Conservation (phyloP, 345 rosid genomes). For the Citrus australasica region DNA sequence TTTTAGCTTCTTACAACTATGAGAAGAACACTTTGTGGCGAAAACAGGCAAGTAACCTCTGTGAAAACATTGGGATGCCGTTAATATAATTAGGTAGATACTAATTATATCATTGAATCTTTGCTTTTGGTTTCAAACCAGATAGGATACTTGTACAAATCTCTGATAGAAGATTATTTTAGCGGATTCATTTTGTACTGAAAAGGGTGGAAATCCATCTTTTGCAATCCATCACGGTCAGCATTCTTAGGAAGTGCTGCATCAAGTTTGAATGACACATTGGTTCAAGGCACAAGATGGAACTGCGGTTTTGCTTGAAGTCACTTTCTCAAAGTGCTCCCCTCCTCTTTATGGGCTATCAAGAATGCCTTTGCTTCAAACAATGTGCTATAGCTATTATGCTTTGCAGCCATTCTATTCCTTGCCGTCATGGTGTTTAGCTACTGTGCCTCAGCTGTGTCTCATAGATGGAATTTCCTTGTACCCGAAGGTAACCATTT, state of each 20-base stretch:
- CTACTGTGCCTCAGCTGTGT: conserved; percentile 26
- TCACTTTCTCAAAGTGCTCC: conserved; percentile 20
- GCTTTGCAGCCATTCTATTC: conserved; percentile 20
- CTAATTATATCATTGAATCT: background rate
- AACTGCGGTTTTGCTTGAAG: conserved; percentile 23
- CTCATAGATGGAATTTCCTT: conserved; percentile 20
- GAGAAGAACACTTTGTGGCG: conserved; percentile 16
- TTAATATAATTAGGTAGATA: background rate
- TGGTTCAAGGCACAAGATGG: conserved; percentile 31
- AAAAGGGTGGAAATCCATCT: conserved; percentile 27
- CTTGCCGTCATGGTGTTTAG: conserved; percentile 25
- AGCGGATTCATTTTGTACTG: conserved; percentile 26
- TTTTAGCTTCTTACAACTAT: conserved; percentile 10
- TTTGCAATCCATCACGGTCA: conserved; percentile 20
- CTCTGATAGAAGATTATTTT: conserved; percentile 29
- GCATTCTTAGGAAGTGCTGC: conserved; percentile 24
- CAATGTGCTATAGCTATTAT: conserved; percentile 19
- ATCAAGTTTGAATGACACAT: conserved; percentile 23
- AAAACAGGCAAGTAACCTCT: conserved; percentile 5
- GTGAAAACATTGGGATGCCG: background rate
- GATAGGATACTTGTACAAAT: conserved; percentile 23
- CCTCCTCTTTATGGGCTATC: conserved; percentile 22
- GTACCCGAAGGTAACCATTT: conserved; percentile 22
- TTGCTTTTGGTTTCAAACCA: conserved; percentile 1
- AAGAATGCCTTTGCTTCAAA: conserved; percentile 24